A percentile compares a stretch with the other conserved stretches of the same genome.
Evolutionary conservation across 2,329 filamentous ascomycete species (phyloP).

Genomic region (Dissoconium aciculare): DNA sequence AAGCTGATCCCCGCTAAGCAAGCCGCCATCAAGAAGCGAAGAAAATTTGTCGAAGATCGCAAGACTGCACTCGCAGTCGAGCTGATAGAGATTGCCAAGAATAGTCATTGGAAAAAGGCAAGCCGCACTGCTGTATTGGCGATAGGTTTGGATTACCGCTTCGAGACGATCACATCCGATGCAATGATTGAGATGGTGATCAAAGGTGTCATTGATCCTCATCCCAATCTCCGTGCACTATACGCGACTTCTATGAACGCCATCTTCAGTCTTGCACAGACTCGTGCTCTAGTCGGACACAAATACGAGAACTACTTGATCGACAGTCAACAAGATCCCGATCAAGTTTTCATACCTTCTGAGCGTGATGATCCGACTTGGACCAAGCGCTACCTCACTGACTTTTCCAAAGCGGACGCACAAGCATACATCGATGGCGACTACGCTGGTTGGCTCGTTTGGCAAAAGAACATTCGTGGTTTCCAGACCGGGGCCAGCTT

Average conservation of each 20-base stretch:
- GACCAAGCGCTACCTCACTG: slow-evolving; percentile 62
- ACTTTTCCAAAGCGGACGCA: slow-evolving; percentile 61
- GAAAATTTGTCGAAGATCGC: slow-evolving; percentile 63
- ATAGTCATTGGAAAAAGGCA: slow-evolving; percentile 92
- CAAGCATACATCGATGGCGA: slow-evolving; percentile 87
- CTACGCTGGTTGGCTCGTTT: slow-evolving; percentile 90
- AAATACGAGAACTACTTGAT: slow-evolving; percentile 75
- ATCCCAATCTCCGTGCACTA: slow-evolving; percentile 68
- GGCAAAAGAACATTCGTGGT: slow-evolving; percentile 75
- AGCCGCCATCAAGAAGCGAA: slow-evolving; percentile 58
- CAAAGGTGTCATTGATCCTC: slow-evolving; percentile 71
- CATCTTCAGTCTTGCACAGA: slow-evolving; percentile 69
- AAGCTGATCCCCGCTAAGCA: slow-evolving; percentile 50
- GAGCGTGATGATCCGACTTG: slow-evolving; percentile 60
- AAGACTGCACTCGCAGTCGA: slow-evolving; percentile 71
- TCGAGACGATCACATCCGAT: slow-evolving; percentile 69
- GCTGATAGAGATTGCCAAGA: slow-evolving; percentile 59
- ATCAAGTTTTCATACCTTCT: slow-evolving; percentile 61
- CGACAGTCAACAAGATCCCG: slow-evolving; percentile 62
- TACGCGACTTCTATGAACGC: slow-evolving; percentile 68
- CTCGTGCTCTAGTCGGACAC: slow-evolving; percentile 72
- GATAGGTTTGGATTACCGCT: slow-evolving; percentile 78
- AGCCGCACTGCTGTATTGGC: slow-evolving; percentile 81
- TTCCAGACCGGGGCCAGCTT: slow-evolving; percentile 56
- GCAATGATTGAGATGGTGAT: slow-evolving; percentile 73